Conservation (phyloP, 257 asterid species). For the Ligustrum vulgare region DNA sequence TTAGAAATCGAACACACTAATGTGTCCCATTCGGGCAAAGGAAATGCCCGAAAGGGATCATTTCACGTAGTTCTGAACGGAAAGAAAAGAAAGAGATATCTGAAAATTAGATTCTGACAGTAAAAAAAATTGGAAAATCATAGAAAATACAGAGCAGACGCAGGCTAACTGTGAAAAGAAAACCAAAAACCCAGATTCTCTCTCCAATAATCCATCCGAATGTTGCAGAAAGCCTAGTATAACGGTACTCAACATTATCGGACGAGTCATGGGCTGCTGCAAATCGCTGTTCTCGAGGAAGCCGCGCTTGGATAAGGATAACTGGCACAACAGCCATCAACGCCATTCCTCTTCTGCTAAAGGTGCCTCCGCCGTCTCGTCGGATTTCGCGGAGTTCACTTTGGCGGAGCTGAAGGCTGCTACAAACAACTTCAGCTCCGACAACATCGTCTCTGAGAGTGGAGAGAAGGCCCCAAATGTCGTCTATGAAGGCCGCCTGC, state of each 20-base stretch:
- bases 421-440: conserved; percentile 87
- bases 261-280: conserved; percentile 85
- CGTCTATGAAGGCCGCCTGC: conserved; percentile 79
- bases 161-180: no score
- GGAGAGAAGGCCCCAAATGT: conserved; percentile 95
- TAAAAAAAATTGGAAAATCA: no score
- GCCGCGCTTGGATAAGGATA: conserved; percentile 54
- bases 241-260: neutral
- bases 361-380: conserved; percentile 38
- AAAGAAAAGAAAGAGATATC: no score
- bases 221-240: neutral
- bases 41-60: no score
- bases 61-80: no score
- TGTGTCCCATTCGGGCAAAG: no score
- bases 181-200: no score
- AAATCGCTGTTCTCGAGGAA: conserved; percentile 36
- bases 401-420: conserved; percentile 78
- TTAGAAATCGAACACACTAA: no score
- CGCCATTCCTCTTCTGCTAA: conserved; percentile 63
- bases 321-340: conserved; percentile 41
- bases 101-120: no score
- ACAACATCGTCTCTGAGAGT: conserved; percentile 84
- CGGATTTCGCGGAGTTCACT: conserved; percentile 77
- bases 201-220: no score
- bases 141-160: no score